A percentile compares a stretch with the other conserved stretches of the same genome.
Conservation (phyloP, 2,329 filamentous ascomycete species). For the Talaromyces marneffei region DNA sequence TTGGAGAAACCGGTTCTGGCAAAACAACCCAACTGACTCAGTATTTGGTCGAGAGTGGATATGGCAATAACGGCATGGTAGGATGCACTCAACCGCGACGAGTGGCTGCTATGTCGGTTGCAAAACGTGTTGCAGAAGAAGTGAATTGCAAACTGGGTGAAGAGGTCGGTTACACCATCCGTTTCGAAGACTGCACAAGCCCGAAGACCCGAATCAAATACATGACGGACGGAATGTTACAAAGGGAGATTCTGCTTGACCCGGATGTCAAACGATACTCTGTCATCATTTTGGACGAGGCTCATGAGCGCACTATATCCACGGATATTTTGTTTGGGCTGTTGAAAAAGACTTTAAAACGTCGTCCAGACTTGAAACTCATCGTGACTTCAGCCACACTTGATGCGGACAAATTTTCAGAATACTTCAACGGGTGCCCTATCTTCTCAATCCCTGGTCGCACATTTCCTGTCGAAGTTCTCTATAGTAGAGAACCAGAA, state of each 20-base stretch:
- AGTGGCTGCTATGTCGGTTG: conserved; percentile 95
- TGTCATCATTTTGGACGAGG: conserved; percentile 96
- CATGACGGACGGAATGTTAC: conserved; percentile 98
- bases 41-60: conserved; percentile 88
- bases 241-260: conserved; percentile 90
- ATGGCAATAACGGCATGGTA: conserved; percentile 79
- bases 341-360: conserved; percentile 85
- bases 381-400: conserved; percentile 96
- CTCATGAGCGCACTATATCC: conserved; percentile 92
- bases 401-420: conserved; percentile 94
- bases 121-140: conserved; percentile 93
- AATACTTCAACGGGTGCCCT: conserved; percentile 91
- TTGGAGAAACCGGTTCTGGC: conserved; percentile 93
- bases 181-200: conserved; percentile 91
- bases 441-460: conserved; percentile 95
- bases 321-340: conserved; percentile 94
- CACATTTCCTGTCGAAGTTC: conserved; percentile 90
- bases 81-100: conserved; percentile 95
- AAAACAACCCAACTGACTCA: conserved; percentile 85
- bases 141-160: conserved; percentile 85
- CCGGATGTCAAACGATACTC: conserved; percentile 84
- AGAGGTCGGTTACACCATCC: conserved; percentile 94
- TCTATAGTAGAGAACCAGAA: conserved; percentile 92
- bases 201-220: conserved; percentile 93
- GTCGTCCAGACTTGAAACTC: conserved; percentile 80